Evolutionary conservation across 2,329 filamentous ascomycete species (phyloP).

Genomic region (Magnaporthales sp.): DNA sequence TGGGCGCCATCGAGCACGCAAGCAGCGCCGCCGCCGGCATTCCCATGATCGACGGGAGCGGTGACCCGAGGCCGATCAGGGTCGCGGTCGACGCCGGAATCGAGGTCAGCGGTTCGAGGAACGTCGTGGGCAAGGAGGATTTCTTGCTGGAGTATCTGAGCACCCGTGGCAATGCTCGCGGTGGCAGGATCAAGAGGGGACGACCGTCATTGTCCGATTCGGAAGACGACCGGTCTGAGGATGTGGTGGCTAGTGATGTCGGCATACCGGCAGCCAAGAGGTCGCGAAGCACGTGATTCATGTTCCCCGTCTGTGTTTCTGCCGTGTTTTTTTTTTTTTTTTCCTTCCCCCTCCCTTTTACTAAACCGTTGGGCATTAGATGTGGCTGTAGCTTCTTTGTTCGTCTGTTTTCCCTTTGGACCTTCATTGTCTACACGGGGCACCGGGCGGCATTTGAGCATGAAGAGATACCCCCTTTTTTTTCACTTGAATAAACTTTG

Average conservation of each 20-base stretch:
- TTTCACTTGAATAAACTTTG: background rate
- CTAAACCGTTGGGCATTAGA: background rate
- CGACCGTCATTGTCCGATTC: background rate
- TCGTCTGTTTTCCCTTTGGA: background rate
- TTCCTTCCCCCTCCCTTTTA: background rate
- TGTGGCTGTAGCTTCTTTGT: background rate
- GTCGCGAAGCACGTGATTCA: background rate
- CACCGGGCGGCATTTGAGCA: background rate
- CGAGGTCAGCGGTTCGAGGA: conserved; percentile 32
- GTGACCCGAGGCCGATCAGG: conserved; percentile 29
- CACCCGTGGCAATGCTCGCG: background rate
- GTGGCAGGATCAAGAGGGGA: background rate
- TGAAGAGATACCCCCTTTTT: background rate
- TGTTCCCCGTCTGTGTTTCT: background rate
- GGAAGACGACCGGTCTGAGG: background rate
- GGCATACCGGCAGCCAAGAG: background rate
- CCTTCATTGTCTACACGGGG: background rate
- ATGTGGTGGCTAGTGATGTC: background rate
- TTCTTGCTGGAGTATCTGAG: conserved; percentile 6
- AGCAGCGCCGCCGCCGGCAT: conserved; percentile 28
- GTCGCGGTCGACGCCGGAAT: conserved; percentile 37
- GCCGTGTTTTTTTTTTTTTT: background rate
- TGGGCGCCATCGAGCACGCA: conserved; percentile 33
- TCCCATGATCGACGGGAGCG: conserved; percentile 37
- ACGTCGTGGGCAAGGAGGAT: conserved; percentile 28